Evolutionary conservation across 805 yeast genomes (phyloP), one percentile per base, ranked within the genome.

Genomic region (Metschnikowia picachoensis): DNA sequence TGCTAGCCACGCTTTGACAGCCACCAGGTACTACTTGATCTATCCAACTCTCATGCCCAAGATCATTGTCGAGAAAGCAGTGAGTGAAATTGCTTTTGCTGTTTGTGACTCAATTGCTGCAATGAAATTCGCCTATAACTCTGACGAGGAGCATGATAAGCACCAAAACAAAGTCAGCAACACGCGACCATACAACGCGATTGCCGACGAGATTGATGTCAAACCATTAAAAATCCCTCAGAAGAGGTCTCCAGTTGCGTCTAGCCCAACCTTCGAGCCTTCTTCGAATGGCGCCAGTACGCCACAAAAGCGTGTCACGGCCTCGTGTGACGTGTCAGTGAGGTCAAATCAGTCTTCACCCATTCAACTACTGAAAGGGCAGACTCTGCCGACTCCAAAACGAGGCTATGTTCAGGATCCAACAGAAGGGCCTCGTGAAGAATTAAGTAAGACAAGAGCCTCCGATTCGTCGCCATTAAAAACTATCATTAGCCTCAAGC

Each of bases 1-100:
- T 0, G 77, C 86, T 20, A 80, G 90, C 14, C 89, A 85, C 64
- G 78, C 83, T 0, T 79, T 92, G 35, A 82, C 96, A 3, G 76
- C 89, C 1, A 78, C 91, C 1, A 75, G 96, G 57, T 87, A 88
- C 59, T 85, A 72, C 62, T 79, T 86, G 0, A 67, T 82, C 10
- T 83, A 85, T 55, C 70, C 77, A 4, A 73, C 75, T n/a, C 58
- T 87, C 2, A 65, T 88, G 45, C 96, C 97, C 0, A 76, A 74
- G 43, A 67, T 85, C 16, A 76, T 89, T 2, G 75, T 90, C 15
- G 85, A 88, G 64, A 78, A 89, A 17, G 83, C 97, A 0, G 67
- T 87, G 9, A 77, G 86, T 37, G 96, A 90, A 58, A 68, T 90
- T 31, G 74, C 83, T 8, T 83, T 82, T 59, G 67, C 83, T 2